A percentile compares a stretch with the other conserved stretches of the same genome.
Evolutionary conservation across 345 rosid genomes (phyloP).

Genomic region (Salix viminalis): DNA sequence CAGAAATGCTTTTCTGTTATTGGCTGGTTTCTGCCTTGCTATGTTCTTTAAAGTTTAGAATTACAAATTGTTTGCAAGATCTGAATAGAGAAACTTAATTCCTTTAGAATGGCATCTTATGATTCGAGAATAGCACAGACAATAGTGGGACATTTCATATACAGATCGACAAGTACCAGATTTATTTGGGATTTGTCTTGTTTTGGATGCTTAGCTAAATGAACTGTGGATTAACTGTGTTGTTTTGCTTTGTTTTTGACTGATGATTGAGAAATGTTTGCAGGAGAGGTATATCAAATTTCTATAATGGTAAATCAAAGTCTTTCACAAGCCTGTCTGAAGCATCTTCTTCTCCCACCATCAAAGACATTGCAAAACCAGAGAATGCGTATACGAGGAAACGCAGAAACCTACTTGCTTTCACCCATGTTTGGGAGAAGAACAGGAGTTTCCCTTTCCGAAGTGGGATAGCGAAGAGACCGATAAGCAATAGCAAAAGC

Average conservation of each 20-base stretch:
- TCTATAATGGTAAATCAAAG: slow-evolving; percentile 78
- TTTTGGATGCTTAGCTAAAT: background rate
- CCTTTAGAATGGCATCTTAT: background rate
- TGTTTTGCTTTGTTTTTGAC: background rate
- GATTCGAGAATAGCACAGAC: background rate
- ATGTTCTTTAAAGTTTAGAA: background rate
- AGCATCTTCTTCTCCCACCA: slow-evolving; percentile 43
- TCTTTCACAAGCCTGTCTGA: slow-evolving; percentile 59
- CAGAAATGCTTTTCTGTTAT: background rate
- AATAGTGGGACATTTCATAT: background rate
- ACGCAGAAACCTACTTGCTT: slow-evolving; percentile 55
- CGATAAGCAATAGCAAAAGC: slow-evolving; percentile 56
- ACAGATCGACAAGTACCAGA: background rate
- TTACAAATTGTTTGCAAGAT: background rate
- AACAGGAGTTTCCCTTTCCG: slow-evolving; percentile 27
- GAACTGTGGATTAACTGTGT: background rate
- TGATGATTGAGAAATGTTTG: slow-evolving; percentile 7
- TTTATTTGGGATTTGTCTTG: background rate
- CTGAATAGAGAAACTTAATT: background rate
- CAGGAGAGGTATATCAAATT: slow-evolving; percentile 83
- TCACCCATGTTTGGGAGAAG: slow-evolving; percentile 62
- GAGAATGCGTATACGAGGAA: slow-evolving; percentile 60
- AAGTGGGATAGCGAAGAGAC: slow-evolving; percentile 59
- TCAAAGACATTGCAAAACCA: slow-evolving; percentile 64
- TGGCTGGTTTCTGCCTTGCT: background rate